Percentiles rank a stretch among this genome's conserved stretches.
Evolutionary conservation across 208 protist genomes (phyloP).

Genomic region (Polymyxa betae): DNA sequence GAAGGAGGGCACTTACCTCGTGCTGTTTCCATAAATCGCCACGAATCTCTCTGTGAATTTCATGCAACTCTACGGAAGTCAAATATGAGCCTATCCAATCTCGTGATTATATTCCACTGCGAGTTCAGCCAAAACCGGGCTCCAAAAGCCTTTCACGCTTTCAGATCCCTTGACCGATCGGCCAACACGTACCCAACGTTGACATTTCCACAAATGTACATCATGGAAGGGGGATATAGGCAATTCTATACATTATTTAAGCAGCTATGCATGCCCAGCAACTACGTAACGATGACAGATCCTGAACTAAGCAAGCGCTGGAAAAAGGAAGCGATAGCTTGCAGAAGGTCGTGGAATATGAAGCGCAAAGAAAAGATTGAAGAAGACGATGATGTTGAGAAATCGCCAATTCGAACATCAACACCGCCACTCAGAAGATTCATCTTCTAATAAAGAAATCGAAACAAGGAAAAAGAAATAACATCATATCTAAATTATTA

Average conservation of each 20-base stretch:
- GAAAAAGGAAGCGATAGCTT: conserved; percentile 1
- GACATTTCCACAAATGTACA: conserved; percentile 49
- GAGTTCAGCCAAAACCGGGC: conserved; percentile 60
- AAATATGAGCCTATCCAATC: neutral
- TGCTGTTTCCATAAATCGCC: conserved; percentile 50
- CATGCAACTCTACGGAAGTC: neutral
- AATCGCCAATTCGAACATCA: neutral
- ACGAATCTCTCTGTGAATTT: neutral
- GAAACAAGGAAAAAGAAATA: too few relatives aligned
- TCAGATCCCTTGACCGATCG: conserved; percentile 52
- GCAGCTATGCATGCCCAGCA: neutral
- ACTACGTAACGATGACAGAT: conserved; percentile 58
- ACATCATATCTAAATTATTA: too few relatives aligned
- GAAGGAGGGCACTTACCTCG: conserved; percentile 57
- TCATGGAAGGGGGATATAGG: conserved; percentile 58
- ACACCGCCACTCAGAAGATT: neutral
- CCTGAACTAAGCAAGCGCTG: conserved; percentile 16
- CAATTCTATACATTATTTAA: conserved; percentile 44
- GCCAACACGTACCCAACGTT: conserved; percentile 43
- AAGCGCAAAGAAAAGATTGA: neutral
- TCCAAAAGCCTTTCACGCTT: conserved; percentile 2
- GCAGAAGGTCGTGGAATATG: neutral
- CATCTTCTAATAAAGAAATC: neutral
- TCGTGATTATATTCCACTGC: conserved; percentile 61
- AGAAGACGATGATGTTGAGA: neutral